phyloP scores from a whole-genome alignment of 768 basidiomycete genomes.

The Asterophora lycoperdoides region DNA sequence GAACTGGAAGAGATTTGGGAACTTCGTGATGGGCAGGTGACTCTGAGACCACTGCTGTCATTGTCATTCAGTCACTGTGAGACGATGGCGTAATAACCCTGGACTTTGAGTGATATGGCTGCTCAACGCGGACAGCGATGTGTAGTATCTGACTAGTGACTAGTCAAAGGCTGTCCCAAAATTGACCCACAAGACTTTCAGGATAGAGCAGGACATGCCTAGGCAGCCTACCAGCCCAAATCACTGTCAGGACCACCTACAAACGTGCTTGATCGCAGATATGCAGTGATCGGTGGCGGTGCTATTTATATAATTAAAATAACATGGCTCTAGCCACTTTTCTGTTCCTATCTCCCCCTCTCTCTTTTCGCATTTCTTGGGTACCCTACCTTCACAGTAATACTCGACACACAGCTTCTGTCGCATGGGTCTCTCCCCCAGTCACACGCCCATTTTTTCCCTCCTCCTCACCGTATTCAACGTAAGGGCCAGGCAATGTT shows the following conservation, averaged over 20 bases:
- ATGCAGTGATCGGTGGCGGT: slow-evolving; percentile 1
- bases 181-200: no score
- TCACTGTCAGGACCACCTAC: no score
- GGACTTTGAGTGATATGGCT: no score
- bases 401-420: neutral
- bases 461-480: slow-evolving; percentile 57
- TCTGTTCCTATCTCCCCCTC: neutral
- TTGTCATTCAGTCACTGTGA: neutral
- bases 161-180: neutral
- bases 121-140: no score
- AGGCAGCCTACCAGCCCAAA: neutral
- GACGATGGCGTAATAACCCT: neutral
- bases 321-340: neutral
- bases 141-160: no score
- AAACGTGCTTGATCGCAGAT: slow-evolving; percentile 31
- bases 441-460: slow-evolving; percentile 32
- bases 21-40: neutral
- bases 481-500: slow-evolving; percentile 30
- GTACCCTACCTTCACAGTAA: neutral
- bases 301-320: neutral
- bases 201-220: no score
- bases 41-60: neutral
- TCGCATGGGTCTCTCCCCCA: slow-evolving; percentile 4
- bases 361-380: neutral
- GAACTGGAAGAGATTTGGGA: neutral